These are phyloP conservation scores for Isochrysis galbana DNA, from an alignment of 78 protist species.

Conservation along the genomic window DNA sequence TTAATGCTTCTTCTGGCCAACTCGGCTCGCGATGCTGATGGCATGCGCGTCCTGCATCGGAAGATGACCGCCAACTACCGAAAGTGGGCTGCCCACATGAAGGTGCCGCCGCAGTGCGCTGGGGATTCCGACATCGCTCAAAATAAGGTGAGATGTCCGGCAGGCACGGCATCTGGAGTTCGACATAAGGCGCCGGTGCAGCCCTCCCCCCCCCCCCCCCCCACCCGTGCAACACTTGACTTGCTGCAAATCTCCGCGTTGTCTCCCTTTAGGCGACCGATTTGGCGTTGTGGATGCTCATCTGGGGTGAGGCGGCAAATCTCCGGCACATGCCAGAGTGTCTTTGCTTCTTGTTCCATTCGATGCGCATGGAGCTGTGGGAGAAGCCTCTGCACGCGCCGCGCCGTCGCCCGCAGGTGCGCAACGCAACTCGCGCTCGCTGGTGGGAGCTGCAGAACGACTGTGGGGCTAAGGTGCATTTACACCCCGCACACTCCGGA, in stretches of 20 bases:
- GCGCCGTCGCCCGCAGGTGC: background rate
- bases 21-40: background rate
- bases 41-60: background rate
- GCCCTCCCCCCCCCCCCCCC: too few species aligned
- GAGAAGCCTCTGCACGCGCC: background rate
- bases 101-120: background rate
- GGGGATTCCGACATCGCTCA: background rate
- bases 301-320: constrained; percentile 22
- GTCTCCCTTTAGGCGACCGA: background rate
- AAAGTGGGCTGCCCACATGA: background rate
- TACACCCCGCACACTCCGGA: too few species aligned
- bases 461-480: too few species aligned
- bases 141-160: too few species aligned
- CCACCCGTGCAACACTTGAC: too few species aligned
- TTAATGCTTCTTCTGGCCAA: background rate
- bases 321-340: constrained; percentile 25
- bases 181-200: too few species aligned
- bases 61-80: background rate
- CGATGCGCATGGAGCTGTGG: background rate
- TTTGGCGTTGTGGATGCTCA: background rate
- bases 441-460: too few species aligned
- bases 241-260: too few species aligned
- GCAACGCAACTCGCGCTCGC: too few species aligned
- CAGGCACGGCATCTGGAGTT: too few species aligned
- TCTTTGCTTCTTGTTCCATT: constrained; percentile 4